Evolutionary conservation across 2,329 filamentous ascomycete species (phyloP), one percentile per base, ranked within the genome.

Genomic region (Botryosphaeria agaves): DNA sequence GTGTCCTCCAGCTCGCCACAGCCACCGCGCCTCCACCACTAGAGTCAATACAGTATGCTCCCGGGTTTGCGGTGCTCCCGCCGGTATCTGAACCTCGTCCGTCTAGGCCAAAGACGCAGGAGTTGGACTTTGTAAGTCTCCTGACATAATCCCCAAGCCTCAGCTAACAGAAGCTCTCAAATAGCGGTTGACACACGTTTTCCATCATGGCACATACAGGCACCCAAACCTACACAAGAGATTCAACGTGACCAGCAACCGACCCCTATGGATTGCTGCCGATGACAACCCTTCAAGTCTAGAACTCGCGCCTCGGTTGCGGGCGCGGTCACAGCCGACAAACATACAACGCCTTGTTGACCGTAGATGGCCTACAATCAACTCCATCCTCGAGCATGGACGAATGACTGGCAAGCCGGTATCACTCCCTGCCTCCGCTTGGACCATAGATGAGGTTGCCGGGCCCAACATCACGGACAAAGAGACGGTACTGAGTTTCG

Each of bases 391-490:
- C 7, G 72, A 75, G 14, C 66, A 76, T 38, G 75, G 82, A 7
- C 69, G 81, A 30, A 61, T 71, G 36, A 69, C 66, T 18, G 81
- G 81, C 18, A 70, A 67, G 41, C 67, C 76, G 11, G 69, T 75
- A 32, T 63, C 69, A 14, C 64, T 91, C 26, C 72, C 75, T 8
- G 66, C 74, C 1, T 75, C 75, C 1, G 79, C 77, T 30, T 98
- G 89, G 89, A 76, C 76, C 0, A 58, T 79, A 39, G 87, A 95
- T 41, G 69, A 82, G 28, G 61, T 94, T 0, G 49, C 70, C 0
- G 79, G 75, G 0, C 89, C 89, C 2, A 76, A 95, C 51, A 59
- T 92, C 27, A 81, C 78, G 3, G 80, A 94, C 50, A 89, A 82
- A 53, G 67, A 77, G 36, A 93, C 83, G 0, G 66, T 98, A 8